Percentiles rank a stretch among this genome's conserved stretches.
These are phyloP conservation scores for Trametes coccinea DNA, from an alignment of 768 basidiomycete species.

Conservation along the genomic window DNA sequence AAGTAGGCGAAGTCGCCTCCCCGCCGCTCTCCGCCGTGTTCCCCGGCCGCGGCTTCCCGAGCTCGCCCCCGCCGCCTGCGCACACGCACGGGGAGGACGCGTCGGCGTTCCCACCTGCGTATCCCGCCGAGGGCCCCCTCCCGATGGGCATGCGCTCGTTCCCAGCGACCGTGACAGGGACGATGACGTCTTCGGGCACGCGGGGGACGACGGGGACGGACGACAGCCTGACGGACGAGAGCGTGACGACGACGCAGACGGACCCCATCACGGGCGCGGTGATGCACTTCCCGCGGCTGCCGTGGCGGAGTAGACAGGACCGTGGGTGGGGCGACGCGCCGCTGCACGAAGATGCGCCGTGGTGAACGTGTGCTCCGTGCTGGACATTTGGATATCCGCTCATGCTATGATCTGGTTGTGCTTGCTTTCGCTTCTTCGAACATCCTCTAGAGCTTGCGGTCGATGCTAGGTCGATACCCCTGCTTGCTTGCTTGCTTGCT, in stretches of 20 bases:
- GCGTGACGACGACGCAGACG: conserved; percentile 35
- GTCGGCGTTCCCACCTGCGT: conserved; percentile 6
- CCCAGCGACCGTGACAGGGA: conserved; percentile 18
- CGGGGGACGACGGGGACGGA: conserved; percentile 25
- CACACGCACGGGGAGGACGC: conserved; percentile 4
- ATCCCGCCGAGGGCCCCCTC: conserved; percentile 4
- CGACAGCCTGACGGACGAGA: conserved; percentile 28
- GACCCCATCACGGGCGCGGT: conserved; percentile 36
- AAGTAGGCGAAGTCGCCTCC: conserved; percentile 26
- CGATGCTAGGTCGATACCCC: conserved; percentile 7
- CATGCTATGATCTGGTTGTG: background rate
- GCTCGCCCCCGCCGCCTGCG: conserved; percentile 4
- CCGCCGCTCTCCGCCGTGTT: conserved; percentile 35
- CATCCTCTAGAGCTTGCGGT: conserved; percentile 8
- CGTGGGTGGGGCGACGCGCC: conserved; percentile 14
- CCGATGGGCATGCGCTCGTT: conserved; percentile 4
- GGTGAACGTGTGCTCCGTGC: conserved; percentile 3
- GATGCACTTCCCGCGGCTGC: conserved; percentile 32
- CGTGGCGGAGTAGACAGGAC: conserved; percentile 23
- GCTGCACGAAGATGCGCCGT: conserved; percentile 21
- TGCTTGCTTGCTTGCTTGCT: background rate
- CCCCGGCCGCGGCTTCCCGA: conserved; percentile 13
- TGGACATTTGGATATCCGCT: background rate
- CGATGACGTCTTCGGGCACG: conserved; percentile 26
- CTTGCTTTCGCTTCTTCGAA: background rate